A percentile compares a stretch with the other conserved stretches of the same genome.
phyloP scores from a whole-genome alignment of 495 filamentous ascomycete genomes.

The Evansstolkia leycettana region DNA sequence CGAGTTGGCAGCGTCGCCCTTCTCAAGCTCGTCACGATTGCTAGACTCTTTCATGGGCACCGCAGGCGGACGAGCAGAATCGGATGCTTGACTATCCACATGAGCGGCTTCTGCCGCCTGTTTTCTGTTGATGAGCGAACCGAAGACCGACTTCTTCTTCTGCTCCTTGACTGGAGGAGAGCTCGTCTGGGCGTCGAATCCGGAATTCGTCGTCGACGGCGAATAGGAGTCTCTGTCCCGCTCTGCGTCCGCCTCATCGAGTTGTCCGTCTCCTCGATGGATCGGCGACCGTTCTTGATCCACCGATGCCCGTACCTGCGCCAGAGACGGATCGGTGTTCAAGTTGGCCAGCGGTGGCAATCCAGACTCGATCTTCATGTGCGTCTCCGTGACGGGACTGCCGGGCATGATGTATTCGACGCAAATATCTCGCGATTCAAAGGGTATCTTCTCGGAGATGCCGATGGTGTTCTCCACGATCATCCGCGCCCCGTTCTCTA shows the following conservation, averaged over 20 bases:
- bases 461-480: slow-evolving; percentile 87
- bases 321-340: slow-evolving; percentile 19
- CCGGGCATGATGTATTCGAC: slow-evolving; percentile 78
- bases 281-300: slow-evolving; percentile 7
- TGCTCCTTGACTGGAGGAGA: slow-evolving; percentile 9
- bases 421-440: slow-evolving; percentile 83
- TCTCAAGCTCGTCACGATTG: slow-evolving; percentile 1
- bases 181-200: background rate
- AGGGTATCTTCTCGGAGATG: slow-evolving; percentile 73
- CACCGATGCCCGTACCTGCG: slow-evolving; percentile 33
- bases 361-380: slow-evolving; percentile 76
- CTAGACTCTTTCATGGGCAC: slow-evolving; percentile 2
- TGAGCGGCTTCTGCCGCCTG: slow-evolving; percentile 7
- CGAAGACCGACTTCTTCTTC: slow-evolving; percentile 38
- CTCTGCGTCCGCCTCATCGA: slow-evolving; percentile 23
- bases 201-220: slow-evolving; percentile 24
- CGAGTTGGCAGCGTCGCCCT: slow-evolving; percentile 4
- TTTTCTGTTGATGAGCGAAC: slow-evolving; percentile 33
- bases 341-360: slow-evolving; percentile 58
- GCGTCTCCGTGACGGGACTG: slow-evolving; percentile 44
- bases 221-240: slow-evolving; percentile 12
- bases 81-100: slow-evolving; percentile 6
- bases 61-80: slow-evolving; percentile 4
- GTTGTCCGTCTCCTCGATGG: slow-evolving; percentile 22
- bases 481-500: slow-evolving; percentile 74